Evolutionary conservation across 805 yeast genomes (phyloP).

Genomic region (Wickerhamomyces subpelliculosus): DNA sequence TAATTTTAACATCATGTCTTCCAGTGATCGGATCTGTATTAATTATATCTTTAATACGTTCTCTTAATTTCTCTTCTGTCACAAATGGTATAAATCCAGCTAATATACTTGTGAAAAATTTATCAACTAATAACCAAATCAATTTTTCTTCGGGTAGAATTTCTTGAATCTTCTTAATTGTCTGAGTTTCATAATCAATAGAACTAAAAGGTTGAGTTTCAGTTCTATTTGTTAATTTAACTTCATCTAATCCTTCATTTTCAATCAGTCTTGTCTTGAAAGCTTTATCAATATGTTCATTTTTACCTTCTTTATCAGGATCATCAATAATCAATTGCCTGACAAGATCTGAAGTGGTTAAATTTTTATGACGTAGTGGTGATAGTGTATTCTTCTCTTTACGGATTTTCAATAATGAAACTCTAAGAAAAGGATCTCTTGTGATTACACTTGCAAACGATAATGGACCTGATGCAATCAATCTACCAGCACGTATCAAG

Average conservation of each 20-base stretch:
- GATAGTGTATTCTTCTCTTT: conserved; percentile 20
- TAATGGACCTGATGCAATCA: conserved; percentile 26
- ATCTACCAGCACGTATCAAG: conserved; percentile 24
- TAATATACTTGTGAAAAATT: conserved; percentile 12
- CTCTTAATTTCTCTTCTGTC: conserved; percentile 11
- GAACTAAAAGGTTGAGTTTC: conserved; percentile 11
- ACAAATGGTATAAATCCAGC: conserved; percentile 22
- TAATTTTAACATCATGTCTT: conserved; percentile 7
- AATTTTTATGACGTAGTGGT: conserved; percentile 4
- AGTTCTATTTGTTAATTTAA: conserved; percentile 11
- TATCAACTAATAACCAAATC: conserved; percentile 17
- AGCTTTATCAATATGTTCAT: conserved; percentile 18
- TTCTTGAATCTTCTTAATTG: conserved; percentile 14
- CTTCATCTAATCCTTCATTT: conserved; percentile 32
- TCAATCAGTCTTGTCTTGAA: conserved; percentile 28
- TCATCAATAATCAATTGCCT: conserved; percentile 17
- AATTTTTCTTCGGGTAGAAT: conserved; percentile 16
- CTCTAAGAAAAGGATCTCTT: conserved; percentile 24
- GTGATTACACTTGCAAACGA: conserved; percentile 21
- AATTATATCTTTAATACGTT: conserved; percentile 9
- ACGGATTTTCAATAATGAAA: conserved; percentile 18
- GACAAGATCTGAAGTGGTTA: conserved; percentile 9
- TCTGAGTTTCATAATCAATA: conserved; percentile 14
- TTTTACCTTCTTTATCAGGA: conserved; percentile 5
- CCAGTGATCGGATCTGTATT: background rate